These are phyloP conservation scores for Aspergillus cejpii DNA, from an alignment of 2,329 filamentous ascomycete genomes.

Conservation along the genomic window DNA sequence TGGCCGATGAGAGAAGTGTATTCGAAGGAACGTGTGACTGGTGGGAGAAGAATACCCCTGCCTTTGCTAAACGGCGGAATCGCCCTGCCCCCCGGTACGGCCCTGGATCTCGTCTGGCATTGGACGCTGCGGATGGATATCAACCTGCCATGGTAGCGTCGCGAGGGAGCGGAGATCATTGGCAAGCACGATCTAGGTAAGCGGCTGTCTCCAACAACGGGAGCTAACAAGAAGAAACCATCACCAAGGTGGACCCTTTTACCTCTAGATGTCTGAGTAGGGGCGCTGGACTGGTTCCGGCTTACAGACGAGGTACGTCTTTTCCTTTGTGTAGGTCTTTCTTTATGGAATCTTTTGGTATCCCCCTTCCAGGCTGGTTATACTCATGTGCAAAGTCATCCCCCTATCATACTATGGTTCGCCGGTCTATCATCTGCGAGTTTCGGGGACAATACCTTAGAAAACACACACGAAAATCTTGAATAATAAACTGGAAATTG, in stretches of 20 bases:
- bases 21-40: too few species aligned
- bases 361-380: neutral
- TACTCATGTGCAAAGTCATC: neutral
- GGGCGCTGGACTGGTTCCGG: neutral
- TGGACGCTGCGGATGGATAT: neutral
- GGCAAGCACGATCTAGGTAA: too few species aligned
- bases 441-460: neutral
- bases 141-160: too few species aligned
- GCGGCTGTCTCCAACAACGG: too few species aligned
- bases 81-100: neutral
- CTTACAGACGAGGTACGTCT: neutral
- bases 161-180: too few species aligned
- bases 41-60: neutral
- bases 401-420: neutral
- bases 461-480: neutral
- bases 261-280: too few species aligned
- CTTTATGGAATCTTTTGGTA: neutral
- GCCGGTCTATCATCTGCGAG: neutral
- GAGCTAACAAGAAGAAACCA: too few species aligned
- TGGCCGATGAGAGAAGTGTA: neutral
- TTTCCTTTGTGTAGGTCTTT: neutral
- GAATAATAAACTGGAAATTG: slow-evolving; percentile 3
- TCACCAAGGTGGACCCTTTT: too few species aligned
- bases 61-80: neutral
- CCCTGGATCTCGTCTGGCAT: neutral